Conservation (phyloP, 306 rosid genomes). For the Sindora glabra region DNA sequence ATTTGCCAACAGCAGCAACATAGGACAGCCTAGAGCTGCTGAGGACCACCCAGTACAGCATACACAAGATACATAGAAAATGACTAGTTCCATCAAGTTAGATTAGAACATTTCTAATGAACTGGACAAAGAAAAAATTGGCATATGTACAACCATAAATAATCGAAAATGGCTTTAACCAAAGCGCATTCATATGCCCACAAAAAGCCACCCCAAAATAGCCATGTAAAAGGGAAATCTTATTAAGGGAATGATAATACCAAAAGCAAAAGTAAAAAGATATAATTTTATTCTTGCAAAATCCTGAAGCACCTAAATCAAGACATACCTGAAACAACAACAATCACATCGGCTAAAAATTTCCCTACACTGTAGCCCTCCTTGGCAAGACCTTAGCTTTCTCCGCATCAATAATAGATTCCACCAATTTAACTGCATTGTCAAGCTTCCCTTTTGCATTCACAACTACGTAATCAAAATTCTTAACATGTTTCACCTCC, state of each 20-base stretch:
- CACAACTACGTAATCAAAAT: conserved; percentile 82
- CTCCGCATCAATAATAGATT: conserved; percentile 75
- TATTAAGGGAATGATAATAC: background rate
- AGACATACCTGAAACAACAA: conserved; percentile 1
- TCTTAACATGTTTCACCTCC: conserved; percentile 70
- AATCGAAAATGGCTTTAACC: background rate
- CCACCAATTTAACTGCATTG: conserved; percentile 56
- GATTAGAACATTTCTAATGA: background rate
- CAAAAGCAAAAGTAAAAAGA: background rate
- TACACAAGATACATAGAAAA: background rate
- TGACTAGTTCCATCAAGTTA: background rate
- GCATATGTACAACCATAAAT: background rate
- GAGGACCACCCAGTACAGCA: background rate
- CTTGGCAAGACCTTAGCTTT: conserved; percentile 83
- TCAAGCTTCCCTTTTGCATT: conserved; percentile 81
- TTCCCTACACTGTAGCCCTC: conserved; percentile 39
- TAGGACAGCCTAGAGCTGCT: background rate
- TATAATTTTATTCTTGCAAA: background rate
- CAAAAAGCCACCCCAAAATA: background rate
- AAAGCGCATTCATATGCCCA: background rate
- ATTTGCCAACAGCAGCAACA: background rate
- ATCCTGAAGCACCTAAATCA: background rate
- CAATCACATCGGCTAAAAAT: background rate
- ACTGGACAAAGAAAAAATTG: background rate
- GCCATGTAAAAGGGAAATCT: background rate